A percentile compares a stretch with the other conserved stretches of the same genome.
Conservation (phyloP, 352 stramenopile genomes). For the Globisporangium canariense region DNA sequence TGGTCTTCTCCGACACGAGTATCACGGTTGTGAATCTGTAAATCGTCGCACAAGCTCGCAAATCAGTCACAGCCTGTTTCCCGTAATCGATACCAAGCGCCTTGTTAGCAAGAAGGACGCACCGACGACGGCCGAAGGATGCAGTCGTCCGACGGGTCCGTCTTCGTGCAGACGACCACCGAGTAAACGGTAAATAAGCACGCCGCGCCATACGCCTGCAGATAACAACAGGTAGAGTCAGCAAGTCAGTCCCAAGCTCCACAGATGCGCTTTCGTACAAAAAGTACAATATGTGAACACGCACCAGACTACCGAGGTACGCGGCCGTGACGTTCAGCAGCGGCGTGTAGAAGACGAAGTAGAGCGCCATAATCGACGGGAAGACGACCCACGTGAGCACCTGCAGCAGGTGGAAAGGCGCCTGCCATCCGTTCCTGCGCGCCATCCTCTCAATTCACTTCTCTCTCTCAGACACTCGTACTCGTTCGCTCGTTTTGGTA, state of each 20-base stretch:
- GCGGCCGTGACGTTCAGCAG: conserved; percentile 46
- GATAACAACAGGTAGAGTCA: neutral
- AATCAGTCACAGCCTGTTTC: neutral
- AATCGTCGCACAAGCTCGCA: neutral
- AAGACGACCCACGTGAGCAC: conserved; percentile 83
- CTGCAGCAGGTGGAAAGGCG: conserved; percentile 81
- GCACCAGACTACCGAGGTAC: conserved; percentile 46
- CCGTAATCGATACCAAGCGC: too few species aligned
- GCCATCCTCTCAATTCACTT: conserved; percentile 24
- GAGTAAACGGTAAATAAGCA: conserved; percentile 53
- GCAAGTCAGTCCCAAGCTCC: neutral
- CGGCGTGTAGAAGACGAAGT: conserved; percentile 81
- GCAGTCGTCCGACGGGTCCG: conserved; percentile 75
- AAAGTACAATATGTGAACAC: neutral
- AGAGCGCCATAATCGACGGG: conserved; percentile 71
- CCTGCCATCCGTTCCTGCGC: conserved; percentile 78
- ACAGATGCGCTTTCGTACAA: neutral
- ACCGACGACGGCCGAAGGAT: conserved; percentile 63
- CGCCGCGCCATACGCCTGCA: conserved; percentile 39
- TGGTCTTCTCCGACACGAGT: conserved; percentile 33
- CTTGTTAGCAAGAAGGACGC: conserved; percentile 9
- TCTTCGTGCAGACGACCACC: conserved; percentile 61
- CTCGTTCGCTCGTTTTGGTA: neutral
- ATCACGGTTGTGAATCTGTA: conserved; percentile 16
- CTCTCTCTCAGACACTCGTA: neutral